Conservation (phyloP, 106 monocot species). For the Dendrobium catenatum region DNA sequence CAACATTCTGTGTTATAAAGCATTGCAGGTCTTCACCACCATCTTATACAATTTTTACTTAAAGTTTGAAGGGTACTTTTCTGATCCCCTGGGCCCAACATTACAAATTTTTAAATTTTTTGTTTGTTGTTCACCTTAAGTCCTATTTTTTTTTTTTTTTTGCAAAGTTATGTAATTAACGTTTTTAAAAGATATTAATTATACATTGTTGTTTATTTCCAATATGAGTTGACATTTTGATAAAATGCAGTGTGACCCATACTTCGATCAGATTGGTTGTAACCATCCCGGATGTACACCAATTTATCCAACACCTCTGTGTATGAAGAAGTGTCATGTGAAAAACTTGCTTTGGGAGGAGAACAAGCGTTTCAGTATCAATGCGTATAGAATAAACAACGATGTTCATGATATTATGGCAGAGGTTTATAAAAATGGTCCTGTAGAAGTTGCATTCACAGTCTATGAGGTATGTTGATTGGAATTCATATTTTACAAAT, state of each 20-base stretch:
- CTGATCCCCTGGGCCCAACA: too few species aligned
- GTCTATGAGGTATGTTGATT: constrained; percentile 70
- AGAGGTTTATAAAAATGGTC: constrained; percentile 79
- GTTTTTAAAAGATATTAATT: too few species aligned
- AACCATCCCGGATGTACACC: constrained; percentile 89
- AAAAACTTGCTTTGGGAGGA: constrained; percentile 68
- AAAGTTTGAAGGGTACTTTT: too few species aligned
- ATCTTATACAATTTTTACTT: too few species aligned
- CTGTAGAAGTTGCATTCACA: constrained; percentile 87
- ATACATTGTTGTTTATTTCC: background rate
- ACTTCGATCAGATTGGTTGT: constrained; percentile 83
- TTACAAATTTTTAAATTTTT: too few species aligned
- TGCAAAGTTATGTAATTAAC: too few species aligned
- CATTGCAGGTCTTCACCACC: too few species aligned
- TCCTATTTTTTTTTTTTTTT: too few species aligned
- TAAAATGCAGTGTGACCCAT: constrained; percentile 82
- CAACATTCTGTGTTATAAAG: too few species aligned
- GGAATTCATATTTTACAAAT: too few species aligned
- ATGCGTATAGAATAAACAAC: constrained; percentile 57
- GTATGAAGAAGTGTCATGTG: constrained; percentile 61
- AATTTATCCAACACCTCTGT: constrained; percentile 63
- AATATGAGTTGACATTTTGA: background rate
- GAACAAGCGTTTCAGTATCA: constrained; percentile 66
- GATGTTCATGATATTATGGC: constrained; percentile 77
- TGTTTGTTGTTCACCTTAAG: too few species aligned